Conservation (phyloP, 2,329 filamentous ascomycete genomes). For the Lachnellula subtilissima region DNA sequence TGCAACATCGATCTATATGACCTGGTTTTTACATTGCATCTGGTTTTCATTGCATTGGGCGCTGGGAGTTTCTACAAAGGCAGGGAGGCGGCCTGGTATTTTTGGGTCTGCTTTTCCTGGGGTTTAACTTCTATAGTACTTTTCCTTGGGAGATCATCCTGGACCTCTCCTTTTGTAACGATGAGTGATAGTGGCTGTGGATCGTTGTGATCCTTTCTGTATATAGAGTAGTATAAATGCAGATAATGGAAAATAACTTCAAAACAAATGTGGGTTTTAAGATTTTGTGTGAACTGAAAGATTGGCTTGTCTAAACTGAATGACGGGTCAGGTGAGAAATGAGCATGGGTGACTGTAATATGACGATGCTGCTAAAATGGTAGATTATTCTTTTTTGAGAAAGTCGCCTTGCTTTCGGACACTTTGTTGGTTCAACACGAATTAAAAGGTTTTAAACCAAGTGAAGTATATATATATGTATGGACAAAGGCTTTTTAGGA, state of each 20-base stretch:
- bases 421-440: no score
- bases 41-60: constrained; percentile 24
- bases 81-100: constrained; percentile 2
- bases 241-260: constrained; percentile 7
- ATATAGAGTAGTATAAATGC: constrained; percentile 9
- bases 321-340: no score
- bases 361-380: no score
- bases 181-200: not conserved
- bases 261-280: not conserved
- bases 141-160: constrained; percentile 1
- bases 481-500: not conserved
- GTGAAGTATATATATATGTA: no score
- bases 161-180: constrained; percentile 1
- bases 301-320: no score
- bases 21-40: constrained; percentile 22
- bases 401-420: no score
- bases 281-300: not conserved
- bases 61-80: constrained; percentile 24
- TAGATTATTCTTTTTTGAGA: no score
- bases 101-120: not conserved
- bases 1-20: constrained; percentile 49
- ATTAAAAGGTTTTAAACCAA: no score
- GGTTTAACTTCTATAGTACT: constrained; percentile 1
- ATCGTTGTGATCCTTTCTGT: constrained; percentile 6
- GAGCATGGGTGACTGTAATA: no score